Base-by-base conservation (phyloP, 352 stramenopile genomes). In the Aphanomyces astaci region DNA sequence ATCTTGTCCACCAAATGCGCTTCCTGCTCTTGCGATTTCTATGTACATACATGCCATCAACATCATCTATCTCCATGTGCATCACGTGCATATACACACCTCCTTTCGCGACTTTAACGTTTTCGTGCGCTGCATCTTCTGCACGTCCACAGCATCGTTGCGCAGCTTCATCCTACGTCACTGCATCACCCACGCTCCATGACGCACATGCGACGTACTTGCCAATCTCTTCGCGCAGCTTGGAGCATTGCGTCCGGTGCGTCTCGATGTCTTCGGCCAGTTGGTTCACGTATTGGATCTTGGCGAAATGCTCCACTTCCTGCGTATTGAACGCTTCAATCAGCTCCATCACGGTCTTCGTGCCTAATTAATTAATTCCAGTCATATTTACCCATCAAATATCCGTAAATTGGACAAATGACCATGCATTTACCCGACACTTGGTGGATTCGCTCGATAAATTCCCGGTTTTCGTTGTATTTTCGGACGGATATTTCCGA, bases 291-390 rank as follows among this genome's bases (percentile, higher is more conserved):
- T 88, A 76, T 64, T 94, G 85, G 45, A 94, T 90, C 19, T 82
- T 76, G 56, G 90, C 85, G 70, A 94, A 92, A 46, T 92, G 83
- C 45, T 90, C 83, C 32, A 84, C 74, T 59, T 92, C 83, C 85
- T 94, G 83, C 43, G 82, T 87, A 72, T 92, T 90, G 72, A 93
- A 93, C 0, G 80, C 82, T 13, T 93, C 81, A 70, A 93, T 93
- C 76, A 93, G 84, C 59, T 90, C 85, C 1, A 82, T 87, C 4
- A 91, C 81, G 1, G 82, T 91, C 28, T 67, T 59, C 9, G 56
- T 65, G 15, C 48, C 60, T 56, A 15, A 10, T 19, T 32, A 1
- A 7, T 7, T 19, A 48, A 13, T 15, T 64, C 31, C 48, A 17
- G 0, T 33, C 9, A 10, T 49, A 1, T 27, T 15, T 10, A 11